Conservation (phyloP, 1,139 yeast species). For the Spathaspora sp. region DNA sequence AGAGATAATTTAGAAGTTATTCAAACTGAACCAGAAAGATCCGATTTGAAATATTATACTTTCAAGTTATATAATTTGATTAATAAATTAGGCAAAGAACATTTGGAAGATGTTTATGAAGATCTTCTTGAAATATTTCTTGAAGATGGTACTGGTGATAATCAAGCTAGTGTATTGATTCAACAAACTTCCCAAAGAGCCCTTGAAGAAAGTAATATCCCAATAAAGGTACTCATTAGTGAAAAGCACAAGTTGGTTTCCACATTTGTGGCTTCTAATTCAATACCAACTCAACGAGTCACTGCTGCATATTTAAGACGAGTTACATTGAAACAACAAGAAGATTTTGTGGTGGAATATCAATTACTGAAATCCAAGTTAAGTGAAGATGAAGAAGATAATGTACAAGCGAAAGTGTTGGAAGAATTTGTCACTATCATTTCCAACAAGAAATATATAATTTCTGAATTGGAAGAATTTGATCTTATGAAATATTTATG, state of each 20-base stretch:
- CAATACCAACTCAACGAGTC: conserved; percentile 33
- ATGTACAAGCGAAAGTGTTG: conserved; percentile 34
- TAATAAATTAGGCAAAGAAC: not conserved
- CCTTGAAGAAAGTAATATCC: conserved; percentile 9
- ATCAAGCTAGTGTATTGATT: conserved; percentile 34
- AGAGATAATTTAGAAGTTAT: conserved; percentile 53
- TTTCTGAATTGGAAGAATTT: conserved; percentile 26
- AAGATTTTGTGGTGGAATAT: conserved; percentile 60
- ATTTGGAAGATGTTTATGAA: conserved; percentile 20
- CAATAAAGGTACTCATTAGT: conserved; percentile 14
- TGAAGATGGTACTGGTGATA: conserved; percentile 23
- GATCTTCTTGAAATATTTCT: conserved; percentile 42
- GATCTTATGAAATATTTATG: conserved; percentile 52
- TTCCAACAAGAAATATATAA: conserved; percentile 4
- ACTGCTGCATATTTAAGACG: conserved; percentile 35
- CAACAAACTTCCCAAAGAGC: conserved; percentile 33
- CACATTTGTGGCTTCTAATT: conserved; percentile 23
- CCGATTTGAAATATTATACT: conserved; percentile 48
- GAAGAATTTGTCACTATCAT: conserved; percentile 26
- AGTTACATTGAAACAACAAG: conserved; percentile 42
- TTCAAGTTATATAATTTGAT: conserved; percentile 37
- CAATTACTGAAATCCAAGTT: conserved; percentile 44
- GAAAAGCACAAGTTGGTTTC: conserved; percentile 21
- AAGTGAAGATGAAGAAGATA: conserved; percentile 18
- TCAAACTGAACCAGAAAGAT: conserved; percentile 33